Base-by-base conservation (phyloP, 768 basidiomycete species). In the Boletellus sp. region DNA sequence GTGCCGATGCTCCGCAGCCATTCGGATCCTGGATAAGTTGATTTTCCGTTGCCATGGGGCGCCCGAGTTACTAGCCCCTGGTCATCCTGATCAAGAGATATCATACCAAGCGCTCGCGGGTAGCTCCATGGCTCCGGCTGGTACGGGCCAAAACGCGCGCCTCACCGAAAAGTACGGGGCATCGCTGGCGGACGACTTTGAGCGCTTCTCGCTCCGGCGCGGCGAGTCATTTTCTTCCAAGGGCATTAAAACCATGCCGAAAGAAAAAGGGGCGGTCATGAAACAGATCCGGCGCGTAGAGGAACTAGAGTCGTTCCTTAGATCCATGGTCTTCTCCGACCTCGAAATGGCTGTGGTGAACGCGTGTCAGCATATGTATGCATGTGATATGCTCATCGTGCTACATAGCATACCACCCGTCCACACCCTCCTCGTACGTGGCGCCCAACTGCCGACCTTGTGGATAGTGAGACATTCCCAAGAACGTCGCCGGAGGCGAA, bases 71-170 rank as follows among this genome's bases (percentile, higher is more conserved):
- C 26, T 58, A 5, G 48, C 56, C 4, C 40, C 13, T 19, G 26
- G 9, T 23, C 53, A 65, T 37, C n/a, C 45, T 24, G 59, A 62
- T 44, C 54, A 49, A 23, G 53, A 53, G 20, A 17, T 34, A 28
- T 40, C 50, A 13, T 48, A 50, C 20, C 52, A 53, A 19, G 23
- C 36, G 15, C 61, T 65, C 19, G 53, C 57, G 5, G 54, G 54
- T 62, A 4, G n/a, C 69, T 6, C 26, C 70, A 44, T 74, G 70
- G 72, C 51, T 56, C n/a, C 71, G 70, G 35, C 50, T 66, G 1
- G 62, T 55, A 41, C 63, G 61, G n/a, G 61, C 45, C 8, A 58
- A 55, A 22, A 63, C 61, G 5, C 45, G 55, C 28, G 59, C 28
- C 46, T 45, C 31, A 48, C 41, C 8, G 62, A 62, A n/a, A 45